These are phyloP conservation scores for Fragaria ananassa DNA, from an alignment of 306 rosid genomes.

Conservation along the genomic window DNA sequence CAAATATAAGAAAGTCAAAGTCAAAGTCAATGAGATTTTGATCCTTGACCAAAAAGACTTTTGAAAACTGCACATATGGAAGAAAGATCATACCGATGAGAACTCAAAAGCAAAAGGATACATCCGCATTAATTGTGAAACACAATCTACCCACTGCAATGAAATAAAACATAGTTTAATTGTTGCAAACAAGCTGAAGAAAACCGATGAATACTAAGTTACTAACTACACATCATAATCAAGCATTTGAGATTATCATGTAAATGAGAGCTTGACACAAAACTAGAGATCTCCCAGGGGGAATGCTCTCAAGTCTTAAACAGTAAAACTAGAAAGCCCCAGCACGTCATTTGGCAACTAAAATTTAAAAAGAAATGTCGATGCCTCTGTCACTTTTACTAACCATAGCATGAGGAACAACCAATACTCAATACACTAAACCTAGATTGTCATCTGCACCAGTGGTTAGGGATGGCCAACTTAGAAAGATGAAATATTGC, in stretches of 20 bases:
- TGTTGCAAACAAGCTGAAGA: not conserved
- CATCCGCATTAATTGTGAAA: slow-evolving; percentile 88
- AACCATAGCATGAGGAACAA: not conserved
- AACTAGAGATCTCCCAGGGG: not conserved
- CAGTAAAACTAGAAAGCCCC: not conserved
- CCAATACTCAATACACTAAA: not conserved
- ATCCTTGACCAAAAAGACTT: not conserved
- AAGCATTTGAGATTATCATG: not conserved
- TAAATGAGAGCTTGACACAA: slow-evolving; percentile 1
- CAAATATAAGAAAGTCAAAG: slow-evolving; percentile 18
- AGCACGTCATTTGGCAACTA: not conserved
- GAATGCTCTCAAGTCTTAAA: not conserved
- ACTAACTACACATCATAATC: not conserved
- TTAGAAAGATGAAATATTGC: not conserved
- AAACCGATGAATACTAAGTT: too few relatives aligned
- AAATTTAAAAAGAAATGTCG: not conserved
- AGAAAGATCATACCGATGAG: slow-evolving; percentile 64
- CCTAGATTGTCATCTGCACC: slow-evolving; percentile 1
- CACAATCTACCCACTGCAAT: slow-evolving; percentile 94
- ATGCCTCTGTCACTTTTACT: not conserved
- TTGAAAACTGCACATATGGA: not conserved
- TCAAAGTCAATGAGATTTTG: not conserved
- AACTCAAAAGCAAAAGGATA: slow-evolving; percentile 95
- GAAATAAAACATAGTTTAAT: slow-evolving; percentile 22
- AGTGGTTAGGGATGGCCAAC: not conserved